phyloP scores from a whole-genome alignment of 1,284 basidiomycete species.

The Marasmius fiardii region DNA sequence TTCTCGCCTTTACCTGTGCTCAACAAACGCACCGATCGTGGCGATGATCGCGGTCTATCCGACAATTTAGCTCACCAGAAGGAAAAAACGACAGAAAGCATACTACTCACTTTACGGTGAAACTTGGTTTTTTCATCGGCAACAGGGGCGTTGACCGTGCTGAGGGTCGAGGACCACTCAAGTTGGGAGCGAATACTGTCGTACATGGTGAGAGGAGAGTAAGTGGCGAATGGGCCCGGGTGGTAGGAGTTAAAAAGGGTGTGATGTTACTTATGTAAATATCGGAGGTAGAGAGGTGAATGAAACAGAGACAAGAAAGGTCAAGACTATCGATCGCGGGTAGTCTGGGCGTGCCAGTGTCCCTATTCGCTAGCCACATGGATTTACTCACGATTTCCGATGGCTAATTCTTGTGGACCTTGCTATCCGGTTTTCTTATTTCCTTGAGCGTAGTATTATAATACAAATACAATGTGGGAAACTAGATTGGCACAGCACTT shows the following conservation, averaged over 20 bases:
- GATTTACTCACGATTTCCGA: too few relatives aligned
- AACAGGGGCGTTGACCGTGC: slow-evolving; percentile 64
- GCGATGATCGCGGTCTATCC: slow-evolving; percentile 91
- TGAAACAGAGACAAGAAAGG: neutral
- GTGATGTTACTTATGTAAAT: neutral
- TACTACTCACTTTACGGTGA: slow-evolving; percentile 75
- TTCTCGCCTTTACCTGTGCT: slow-evolving; percentile 5
- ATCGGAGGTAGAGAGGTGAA: slow-evolving; percentile 6
- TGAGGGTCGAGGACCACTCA: slow-evolving; percentile 86
- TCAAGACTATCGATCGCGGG: neutral
- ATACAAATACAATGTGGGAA: neutral
- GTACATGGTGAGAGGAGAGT: slow-evolving; percentile 38
- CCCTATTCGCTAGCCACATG: too few relatives aligned
- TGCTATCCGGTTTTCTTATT: too few relatives aligned
- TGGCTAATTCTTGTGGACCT: too few relatives aligned
- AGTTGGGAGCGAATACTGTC: slow-evolving; percentile 76
- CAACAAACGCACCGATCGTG: slow-evolving; percentile 73
- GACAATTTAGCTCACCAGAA: neutral
- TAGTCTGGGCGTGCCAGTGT: too few relatives aligned
- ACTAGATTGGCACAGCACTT: slow-evolving; percentile 12
- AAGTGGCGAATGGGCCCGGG: slow-evolving; percentile 15
- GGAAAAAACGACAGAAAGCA: slow-evolving; percentile 7
- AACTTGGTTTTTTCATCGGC: slow-evolving; percentile 79
- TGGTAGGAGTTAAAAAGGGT: neutral
- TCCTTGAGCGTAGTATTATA: neutral